Percentiles rank a stretch among this genome's conserved stretches.
phyloP scores from a whole-genome alignment of 805 yeast species.

The Clavispora carvajalis region DNA sequence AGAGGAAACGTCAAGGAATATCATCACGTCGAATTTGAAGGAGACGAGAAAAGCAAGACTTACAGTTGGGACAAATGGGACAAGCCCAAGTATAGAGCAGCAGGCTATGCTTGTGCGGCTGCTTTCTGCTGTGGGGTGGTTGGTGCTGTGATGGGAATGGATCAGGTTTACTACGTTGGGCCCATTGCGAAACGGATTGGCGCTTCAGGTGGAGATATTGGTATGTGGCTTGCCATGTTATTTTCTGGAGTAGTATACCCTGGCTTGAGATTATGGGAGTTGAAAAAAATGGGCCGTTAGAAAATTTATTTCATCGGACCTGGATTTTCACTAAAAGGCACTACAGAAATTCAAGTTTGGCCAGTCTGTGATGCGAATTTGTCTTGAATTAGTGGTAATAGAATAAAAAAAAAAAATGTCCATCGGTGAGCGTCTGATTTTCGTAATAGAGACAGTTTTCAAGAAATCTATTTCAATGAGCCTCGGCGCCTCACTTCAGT shows the following conservation, averaged over 20 bases:
- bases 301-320: too few species aligned
- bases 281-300: conserved; percentile 16
- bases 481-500: too few species aligned
- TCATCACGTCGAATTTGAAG: conserved; percentile 7
- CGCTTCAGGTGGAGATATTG: conserved; percentile 16
- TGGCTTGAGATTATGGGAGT: conserved; percentile 11
- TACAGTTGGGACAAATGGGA: conserved; percentile 32
- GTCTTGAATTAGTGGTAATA: too few species aligned
- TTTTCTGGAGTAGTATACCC: conserved; percentile 16
- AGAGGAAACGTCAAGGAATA: background rate
- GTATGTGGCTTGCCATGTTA: conserved; percentile 18
- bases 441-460: too few species aligned
- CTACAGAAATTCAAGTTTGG: too few species aligned
- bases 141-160: conserved; percentile 20
- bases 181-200: conserved; percentile 15
- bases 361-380: too few species aligned
- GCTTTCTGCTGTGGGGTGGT: conserved; percentile 15
- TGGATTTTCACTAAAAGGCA: too few species aligned
- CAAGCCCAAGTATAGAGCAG: conserved; percentile 18
- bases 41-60: conserved; percentile 1
- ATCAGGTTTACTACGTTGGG: conserved; percentile 17
- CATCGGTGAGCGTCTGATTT: too few species aligned
- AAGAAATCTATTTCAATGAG: too few species aligned
- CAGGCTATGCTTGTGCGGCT: conserved; percentile 12
- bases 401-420: too few species aligned